Percentiles rank a stretch among this genome's conserved stretches.
Conservation (phyloP, 768 basidiomycete species). For the Amanita pallidorosea region DNA sequence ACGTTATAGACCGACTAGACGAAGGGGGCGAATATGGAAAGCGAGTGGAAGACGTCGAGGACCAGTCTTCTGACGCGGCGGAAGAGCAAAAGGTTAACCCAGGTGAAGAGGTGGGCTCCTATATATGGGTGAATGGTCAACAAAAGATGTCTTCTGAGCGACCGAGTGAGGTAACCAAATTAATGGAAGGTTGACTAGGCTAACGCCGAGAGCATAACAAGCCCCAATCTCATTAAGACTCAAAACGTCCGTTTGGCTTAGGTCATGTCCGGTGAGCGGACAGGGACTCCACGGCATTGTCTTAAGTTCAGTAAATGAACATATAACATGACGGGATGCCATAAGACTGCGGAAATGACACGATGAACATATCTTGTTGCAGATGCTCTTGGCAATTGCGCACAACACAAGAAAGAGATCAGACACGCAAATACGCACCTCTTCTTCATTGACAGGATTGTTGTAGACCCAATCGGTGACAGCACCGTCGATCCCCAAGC, state of each 20-base stretch:
- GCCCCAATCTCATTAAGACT: not conserved
- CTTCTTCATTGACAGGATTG: slow-evolving; percentile 43
- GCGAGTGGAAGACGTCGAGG: slow-evolving; percentile 14
- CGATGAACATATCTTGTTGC: not conserved
- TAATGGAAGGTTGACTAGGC: not conserved
- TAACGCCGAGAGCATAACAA: not conserved
- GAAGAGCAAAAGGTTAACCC: slow-evolving; percentile 22
- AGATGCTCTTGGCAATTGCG: not conserved
- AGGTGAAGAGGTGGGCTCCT: slow-evolving; percentile 18
- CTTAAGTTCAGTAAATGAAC: not conserved
- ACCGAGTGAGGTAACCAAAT: not conserved
- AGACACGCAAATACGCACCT: slow-evolving; percentile 17
- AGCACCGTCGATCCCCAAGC: slow-evolving; percentile 44
- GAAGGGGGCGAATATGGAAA: slow-evolving; percentile 12
- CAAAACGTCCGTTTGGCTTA: slow-evolving; percentile 2
- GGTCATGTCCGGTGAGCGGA: not conserved
- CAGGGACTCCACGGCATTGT: not conserved
- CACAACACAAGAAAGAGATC: not conserved
- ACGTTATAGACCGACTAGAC: slow-evolving; percentile 8
- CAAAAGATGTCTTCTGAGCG: slow-evolving; percentile 5
- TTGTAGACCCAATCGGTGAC: slow-evolving; percentile 70
- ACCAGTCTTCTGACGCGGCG: slow-evolving; percentile 22
- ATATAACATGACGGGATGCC: not conserved
- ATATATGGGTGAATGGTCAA: slow-evolving; percentile 5
- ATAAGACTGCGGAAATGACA: not conserved